Evolutionary conservation across 805 yeast species (phyloP).

Genomic region (Barnettozyma vustinii): DNA sequence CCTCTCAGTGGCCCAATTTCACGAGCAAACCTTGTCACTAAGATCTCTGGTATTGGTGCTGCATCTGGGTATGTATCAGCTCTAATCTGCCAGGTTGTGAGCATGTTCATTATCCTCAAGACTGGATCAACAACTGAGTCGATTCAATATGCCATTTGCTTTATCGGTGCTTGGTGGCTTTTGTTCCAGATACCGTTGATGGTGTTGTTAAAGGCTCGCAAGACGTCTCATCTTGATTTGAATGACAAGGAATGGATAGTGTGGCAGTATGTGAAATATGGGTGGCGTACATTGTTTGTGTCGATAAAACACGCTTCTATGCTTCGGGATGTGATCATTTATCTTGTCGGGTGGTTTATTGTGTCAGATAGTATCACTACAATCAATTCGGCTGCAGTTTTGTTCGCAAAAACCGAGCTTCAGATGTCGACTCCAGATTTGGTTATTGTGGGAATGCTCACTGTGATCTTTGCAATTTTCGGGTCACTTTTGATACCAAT

Average conservation of each 20-base stretch:
- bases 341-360: conserved; percentile 70
- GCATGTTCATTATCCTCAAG: conserved; percentile 44
- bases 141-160: conserved; percentile 51
- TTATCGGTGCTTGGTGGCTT: conserved; percentile 78
- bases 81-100: conserved; percentile 53
- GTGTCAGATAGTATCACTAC: conserved; percentile 73
- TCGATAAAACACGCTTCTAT: conserved; percentile 57
- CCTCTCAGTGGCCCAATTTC: conserved; percentile 1
- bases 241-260: conserved; percentile 13
- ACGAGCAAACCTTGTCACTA: conserved; percentile 39
- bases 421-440: conserved; percentile 63
- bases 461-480: conserved; percentile 59
- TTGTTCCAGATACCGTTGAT: conserved; percentile 60
- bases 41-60: conserved; percentile 63
- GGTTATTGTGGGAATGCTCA: conserved; percentile 58
- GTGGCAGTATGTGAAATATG: conserved; percentile 41
- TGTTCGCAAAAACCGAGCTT: conserved; percentile 68
- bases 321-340: conserved; percentile 60
- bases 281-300: conserved; percentile 54
- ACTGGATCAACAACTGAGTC: conserved; percentile 36
- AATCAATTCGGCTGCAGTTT: conserved; percentile 71
- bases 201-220: conserved; percentile 40
- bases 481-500: conserved; percentile 61
- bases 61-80: conserved; percentile 71
- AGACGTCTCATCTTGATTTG: conserved; percentile 32